Percentiles rank a stretch among this genome's conserved stretches.
These are phyloP conservation scores for Volutella citrinella DNA, from an alignment of 2,329 filamentous ascomycete genomes.

Conservation along the genomic window DNA sequence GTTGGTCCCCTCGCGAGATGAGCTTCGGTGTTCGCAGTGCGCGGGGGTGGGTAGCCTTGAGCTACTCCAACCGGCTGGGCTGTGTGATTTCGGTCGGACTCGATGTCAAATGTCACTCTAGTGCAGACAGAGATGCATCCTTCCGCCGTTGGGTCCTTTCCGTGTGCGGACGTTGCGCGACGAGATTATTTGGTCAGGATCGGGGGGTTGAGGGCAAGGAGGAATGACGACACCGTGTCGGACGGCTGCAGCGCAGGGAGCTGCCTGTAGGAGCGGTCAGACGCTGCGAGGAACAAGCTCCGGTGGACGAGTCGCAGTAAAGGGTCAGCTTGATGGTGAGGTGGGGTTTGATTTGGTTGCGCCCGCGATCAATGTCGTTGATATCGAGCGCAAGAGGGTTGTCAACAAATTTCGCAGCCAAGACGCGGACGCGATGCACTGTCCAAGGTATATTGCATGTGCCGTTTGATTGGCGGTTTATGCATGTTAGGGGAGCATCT, in stretches of 20 bases:
- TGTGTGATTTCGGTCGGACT: too few species aligned
- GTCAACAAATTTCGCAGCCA: slow-evolving; percentile 28
- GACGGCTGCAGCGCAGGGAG: slow-evolving; percentile 9
- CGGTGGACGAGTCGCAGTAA: too few species aligned
- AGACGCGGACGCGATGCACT: slow-evolving; percentile 20
- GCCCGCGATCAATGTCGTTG: too few species aligned
- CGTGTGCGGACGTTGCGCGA: too few species aligned
- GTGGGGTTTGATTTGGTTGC: too few species aligned
- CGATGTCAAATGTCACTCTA: too few species aligned
- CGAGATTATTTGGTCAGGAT: too few species aligned
- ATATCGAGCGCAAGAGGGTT: slow-evolving; percentile 21
- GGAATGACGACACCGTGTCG: slow-evolving; percentile 25
- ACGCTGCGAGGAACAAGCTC: too few species aligned
- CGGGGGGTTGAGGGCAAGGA: too few species aligned
- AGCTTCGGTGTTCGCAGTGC: slow-evolving; percentile 24
- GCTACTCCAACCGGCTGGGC: slow-evolving; percentile 6
- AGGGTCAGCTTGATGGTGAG: too few species aligned
- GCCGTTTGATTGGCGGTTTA: slow-evolving; percentile 26
- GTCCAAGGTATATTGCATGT: slow-evolving; percentile 19
- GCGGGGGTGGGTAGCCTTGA: slow-evolving; percentile 19
- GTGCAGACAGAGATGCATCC: too few species aligned
- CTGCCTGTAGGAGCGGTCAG: slow-evolving; percentile 5
- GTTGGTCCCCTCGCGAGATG: slow-evolving; percentile 30
- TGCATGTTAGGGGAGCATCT: slow-evolving; percentile 19
- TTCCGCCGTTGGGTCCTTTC: slow-evolving; percentile 13